A percentile compares a stretch with the other conserved stretches of the same genome.
These are phyloP conservation scores for Cylindrotheca fusiformis DNA, from an alignment of 108 stramenopile species.

Conservation along the genomic window DNA sequence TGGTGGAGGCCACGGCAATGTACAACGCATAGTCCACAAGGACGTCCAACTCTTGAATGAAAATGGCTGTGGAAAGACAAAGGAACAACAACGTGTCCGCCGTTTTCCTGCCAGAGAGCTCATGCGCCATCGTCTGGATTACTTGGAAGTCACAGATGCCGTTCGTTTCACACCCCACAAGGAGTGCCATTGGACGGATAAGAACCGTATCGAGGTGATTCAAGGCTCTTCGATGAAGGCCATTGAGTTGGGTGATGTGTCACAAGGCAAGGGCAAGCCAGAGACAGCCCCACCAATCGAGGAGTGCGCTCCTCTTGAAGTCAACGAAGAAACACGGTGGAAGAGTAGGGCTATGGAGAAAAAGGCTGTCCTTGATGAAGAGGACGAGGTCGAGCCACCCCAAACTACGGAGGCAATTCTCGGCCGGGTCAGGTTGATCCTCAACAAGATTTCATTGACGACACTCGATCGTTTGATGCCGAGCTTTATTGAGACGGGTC, in stretches of 20 bases:
- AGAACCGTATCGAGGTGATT: constrained; percentile 27
- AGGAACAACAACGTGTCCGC: constrained; percentile 55
- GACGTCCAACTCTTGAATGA: constrained; percentile 31
- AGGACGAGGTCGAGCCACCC: constrained; percentile 14
- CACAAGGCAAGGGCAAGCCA: constrained; percentile 32
- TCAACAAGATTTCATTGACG: constrained; percentile 91
- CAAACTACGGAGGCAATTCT: constrained; percentile 53
- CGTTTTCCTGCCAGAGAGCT: constrained; percentile 51
- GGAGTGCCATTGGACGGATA: constrained; percentile 41
- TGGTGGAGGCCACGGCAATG: constrained; percentile 10
- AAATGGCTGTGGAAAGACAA: constrained; percentile 57
- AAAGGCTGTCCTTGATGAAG: constrained; percentile 10
- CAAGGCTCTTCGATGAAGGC: constrained; percentile 29
- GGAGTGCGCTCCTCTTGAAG: constrained; percentile 71
- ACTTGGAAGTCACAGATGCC: constrained; percentile 39
- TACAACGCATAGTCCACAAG: constrained; percentile 19
- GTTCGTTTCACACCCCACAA: constrained; percentile 27
- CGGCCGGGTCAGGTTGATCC: constrained; percentile 68
- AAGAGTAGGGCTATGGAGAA: constrained; percentile 38
- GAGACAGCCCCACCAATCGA: constrained; percentile 78
- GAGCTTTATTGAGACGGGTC: constrained; percentile 54
- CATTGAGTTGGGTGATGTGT: constrained; percentile 48
- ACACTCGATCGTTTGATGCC: constrained; percentile 79
- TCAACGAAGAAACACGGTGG: constrained; percentile 84
- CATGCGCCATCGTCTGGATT: constrained; percentile 49